These are phyloP conservation scores for Plasmodium malariae DNA, from an alignment of 169 alveolate genomes.

Conservation along the genomic window DNA sequence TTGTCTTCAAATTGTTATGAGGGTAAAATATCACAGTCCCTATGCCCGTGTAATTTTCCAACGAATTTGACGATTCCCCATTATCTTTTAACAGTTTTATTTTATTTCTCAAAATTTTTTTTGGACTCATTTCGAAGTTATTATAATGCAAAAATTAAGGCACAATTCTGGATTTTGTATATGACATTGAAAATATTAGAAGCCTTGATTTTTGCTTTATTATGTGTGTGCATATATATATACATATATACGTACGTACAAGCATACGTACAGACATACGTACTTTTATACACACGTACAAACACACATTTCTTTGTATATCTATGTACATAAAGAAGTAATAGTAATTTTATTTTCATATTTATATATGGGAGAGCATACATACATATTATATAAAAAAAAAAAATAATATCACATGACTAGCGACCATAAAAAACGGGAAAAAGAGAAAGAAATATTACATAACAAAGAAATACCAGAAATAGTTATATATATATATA, in stretches of 20 bases:
- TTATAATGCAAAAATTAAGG: background rate
- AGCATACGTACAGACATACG: no score
- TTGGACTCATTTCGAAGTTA: constrained; percentile 30
- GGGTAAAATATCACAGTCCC: constrained; percentile 54
- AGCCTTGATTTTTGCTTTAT: no score
- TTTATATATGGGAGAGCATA: no score
- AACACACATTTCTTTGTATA: background rate
- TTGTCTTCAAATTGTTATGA: constrained; percentile 33
- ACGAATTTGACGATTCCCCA: constrained; percentile 40
- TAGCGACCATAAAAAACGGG: background rate
- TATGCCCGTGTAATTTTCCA: constrained; percentile 50
- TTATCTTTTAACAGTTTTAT: constrained; percentile 39
- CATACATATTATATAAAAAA: no score
- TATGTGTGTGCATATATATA: no score
- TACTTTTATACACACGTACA: background rate
- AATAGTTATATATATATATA: background rate
- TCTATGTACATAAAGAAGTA: background rate
- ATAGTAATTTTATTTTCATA: background rate
- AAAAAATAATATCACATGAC: no score
- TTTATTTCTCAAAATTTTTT: background rate
- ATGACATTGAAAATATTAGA: background rate
- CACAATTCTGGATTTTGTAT: background rate
- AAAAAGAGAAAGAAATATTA: background rate
- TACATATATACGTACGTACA: no score
- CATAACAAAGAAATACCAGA: background rate